Evolutionary conservation across 2,329 filamentous ascomycete genomes (phyloP).

Genomic region (Ophiostoma triangulosporum): DNA sequence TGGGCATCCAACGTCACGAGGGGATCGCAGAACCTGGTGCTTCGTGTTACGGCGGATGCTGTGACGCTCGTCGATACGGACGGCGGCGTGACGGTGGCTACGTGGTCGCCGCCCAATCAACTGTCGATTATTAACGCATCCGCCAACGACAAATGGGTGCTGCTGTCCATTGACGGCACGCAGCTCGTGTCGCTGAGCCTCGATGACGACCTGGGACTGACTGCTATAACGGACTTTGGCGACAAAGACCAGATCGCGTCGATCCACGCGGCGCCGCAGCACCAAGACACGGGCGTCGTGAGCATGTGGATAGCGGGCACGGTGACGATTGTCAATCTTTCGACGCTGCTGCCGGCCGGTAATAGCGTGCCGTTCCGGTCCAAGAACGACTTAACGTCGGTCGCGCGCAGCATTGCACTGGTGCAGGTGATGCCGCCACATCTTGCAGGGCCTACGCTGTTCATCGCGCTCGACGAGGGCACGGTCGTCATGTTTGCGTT

Average conservation of each 20-base stretch:
- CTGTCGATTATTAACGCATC: conserved; percentile 67
- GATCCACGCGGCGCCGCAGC: conserved; percentile 55
- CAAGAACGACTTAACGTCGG: conserved; percentile 51
- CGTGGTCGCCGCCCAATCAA: conserved; percentile 41
- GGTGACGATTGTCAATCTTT: conserved; percentile 59
- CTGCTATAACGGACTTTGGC: conserved; percentile 46
- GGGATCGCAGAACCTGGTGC: conserved; percentile 30
- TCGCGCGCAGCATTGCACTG: conserved; percentile 71
- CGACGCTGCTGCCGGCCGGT: conserved; percentile 46
- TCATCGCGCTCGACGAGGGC: conserved; percentile 86
- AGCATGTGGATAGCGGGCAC: conserved; percentile 81
- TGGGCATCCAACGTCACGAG: conserved; percentile 49
- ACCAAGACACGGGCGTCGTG: conserved; percentile 57
- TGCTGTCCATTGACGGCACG: conserved; percentile 67
- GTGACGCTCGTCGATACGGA: conserved; percentile 51
- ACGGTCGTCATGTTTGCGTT: conserved; percentile 76
- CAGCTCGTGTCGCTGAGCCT: conserved; percentile 56
- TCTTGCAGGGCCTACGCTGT: conserved; percentile 53
- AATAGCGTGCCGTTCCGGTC: conserved; percentile 48
- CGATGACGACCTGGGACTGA: conserved; percentile 39
- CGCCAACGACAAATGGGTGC: conserved; percentile 52
- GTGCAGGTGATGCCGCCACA: conserved; percentile 58
- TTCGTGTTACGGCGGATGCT: conserved; percentile 61
- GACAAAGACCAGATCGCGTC: conserved; percentile 68
- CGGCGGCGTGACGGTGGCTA: conserved; percentile 36